Conservation (phyloP, 805 yeast species). For the Ascoidea asiatica region DNA sequence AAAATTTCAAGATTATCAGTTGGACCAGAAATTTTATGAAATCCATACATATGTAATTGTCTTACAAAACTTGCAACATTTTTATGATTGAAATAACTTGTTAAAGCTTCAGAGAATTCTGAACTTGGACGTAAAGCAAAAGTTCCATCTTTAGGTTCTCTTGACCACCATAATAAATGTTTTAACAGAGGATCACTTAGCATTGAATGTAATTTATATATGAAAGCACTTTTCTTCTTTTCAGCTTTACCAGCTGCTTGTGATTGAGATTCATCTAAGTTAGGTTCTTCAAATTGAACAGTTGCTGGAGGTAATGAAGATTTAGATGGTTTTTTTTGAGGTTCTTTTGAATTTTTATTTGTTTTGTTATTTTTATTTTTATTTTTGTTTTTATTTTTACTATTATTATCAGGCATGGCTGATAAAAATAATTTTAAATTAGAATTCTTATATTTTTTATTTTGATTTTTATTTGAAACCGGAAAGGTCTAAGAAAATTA, state of each 20-base stretch:
- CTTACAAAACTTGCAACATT: slow-evolving; percentile 89
- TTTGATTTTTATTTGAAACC: too few species aligned
- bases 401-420: too few species aligned
- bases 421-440: too few species aligned
- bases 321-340: too few species aligned
- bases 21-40: slow-evolving; percentile 58
- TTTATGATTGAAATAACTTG: slow-evolving; percentile 84
- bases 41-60: slow-evolving; percentile 93
- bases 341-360: too few species aligned
- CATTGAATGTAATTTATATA: slow-evolving; percentile 52
- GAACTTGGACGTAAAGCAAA: slow-evolving; percentile 54
- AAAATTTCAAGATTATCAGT: slow-evolving; percentile 13
- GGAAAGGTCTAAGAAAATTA: too few species aligned
- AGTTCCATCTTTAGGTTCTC: slow-evolving; percentile 33
- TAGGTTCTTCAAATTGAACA: too few species aligned
- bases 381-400: neutral
- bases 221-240: slow-evolving; percentile 45
- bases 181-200: slow-evolving; percentile 37
- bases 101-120: slow-evolving; percentile 45
- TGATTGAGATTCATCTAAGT: too few species aligned
- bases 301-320: too few species aligned
- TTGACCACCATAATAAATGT: slow-evolving; percentile 53
- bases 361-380: neutral
- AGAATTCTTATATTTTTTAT: too few species aligned
- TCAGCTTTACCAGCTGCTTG: too few species aligned